phyloP scores from a whole-genome alignment of 768 basidiomycete species.

The Suillus bovinus region DNA sequence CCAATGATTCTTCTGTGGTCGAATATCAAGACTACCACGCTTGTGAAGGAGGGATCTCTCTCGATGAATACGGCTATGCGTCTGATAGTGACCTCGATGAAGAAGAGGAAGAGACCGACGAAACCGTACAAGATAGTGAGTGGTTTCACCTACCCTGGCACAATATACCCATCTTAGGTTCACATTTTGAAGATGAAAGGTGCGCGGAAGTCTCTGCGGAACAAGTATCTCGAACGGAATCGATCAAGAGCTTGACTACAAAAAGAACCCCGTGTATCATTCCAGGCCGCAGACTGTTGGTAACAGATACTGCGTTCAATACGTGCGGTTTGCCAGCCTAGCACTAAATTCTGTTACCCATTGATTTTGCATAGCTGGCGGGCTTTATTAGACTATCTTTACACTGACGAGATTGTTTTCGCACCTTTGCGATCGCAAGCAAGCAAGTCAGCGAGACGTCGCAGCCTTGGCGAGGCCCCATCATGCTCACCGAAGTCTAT shows the following conservation, averaged over 20 bases:
- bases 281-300: slow-evolving; percentile 7
- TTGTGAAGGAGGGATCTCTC: background rate
- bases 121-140: background rate
- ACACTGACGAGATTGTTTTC: slow-evolving; percentile 34
- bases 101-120: slow-evolving; percentile 8
- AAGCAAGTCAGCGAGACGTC: background rate
- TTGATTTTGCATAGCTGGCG: slow-evolving; percentile 29
- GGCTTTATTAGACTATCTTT: slow-evolving; percentile 35
- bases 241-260: background rate
- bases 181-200: background rate
- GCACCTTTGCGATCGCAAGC: slow-evolving; percentile 22
- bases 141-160: background rate
- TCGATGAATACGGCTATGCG: slow-evolving; percentile 21
- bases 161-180: background rate
- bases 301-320: slow-evolving; percentile 14
- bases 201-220: background rate
- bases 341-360: background rate
- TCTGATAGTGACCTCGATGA: slow-evolving; percentile 30
- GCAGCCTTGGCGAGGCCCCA: background rate
- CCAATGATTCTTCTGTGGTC: slow-evolving; percentile 5
- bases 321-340: slow-evolving; percentile 5
- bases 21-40: slow-evolving; percentile 9
- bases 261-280: background rate
- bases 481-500: slow-evolving; percentile 39
- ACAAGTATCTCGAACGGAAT: background rate